phyloP scores from a whole-genome alignment of 2,329 filamentous ascomycete genomes.

The Nothophoma quercina region DNA sequence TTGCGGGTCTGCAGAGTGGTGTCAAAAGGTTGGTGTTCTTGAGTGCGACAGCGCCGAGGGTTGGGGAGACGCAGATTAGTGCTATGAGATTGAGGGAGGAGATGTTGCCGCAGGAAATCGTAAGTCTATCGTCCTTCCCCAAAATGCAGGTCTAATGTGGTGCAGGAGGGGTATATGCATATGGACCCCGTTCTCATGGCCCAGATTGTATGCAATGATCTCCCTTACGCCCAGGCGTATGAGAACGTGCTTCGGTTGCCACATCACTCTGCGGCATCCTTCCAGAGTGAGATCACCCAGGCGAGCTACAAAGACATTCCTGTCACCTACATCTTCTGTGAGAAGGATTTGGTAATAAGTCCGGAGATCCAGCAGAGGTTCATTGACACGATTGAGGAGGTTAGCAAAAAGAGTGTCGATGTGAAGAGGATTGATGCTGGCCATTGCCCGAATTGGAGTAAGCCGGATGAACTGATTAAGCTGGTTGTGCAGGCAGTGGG shows the following conservation, averaged over 20 bases:
- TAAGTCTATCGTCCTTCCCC: background rate
- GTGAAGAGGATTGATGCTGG: constrained; percentile 46
- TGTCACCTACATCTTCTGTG: constrained; percentile 50
- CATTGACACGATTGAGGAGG: constrained; percentile 46
- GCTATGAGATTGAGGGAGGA: constrained; percentile 12
- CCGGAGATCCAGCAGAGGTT: constrained; percentile 38
- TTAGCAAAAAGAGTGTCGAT: constrained; percentile 31
- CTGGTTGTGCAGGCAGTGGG: constrained; percentile 21
- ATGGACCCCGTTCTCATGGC: constrained; percentile 19
- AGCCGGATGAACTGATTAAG: constrained; percentile 33
- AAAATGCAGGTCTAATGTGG: background rate
- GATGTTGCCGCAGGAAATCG: background rate
- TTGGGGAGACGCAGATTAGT: constrained; percentile 17
- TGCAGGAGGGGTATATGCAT: constrained; percentile 27
- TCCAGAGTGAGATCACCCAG: constrained; percentile 44
- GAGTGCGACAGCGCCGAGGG: constrained; percentile 20
- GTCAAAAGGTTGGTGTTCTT: constrained; percentile 26
- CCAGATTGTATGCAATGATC: constrained; percentile 19
- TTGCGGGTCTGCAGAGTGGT: constrained; percentile 29
- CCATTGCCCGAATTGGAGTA: constrained; percentile 43
- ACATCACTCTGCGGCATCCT: constrained; percentile 47
- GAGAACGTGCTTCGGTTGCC: constrained; percentile 22
- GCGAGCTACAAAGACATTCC: constrained; percentile 51
- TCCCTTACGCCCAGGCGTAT: constrained; percentile 29
- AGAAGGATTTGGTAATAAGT: constrained; percentile 43